Evolutionary conservation across 306 rosid genomes (phyloP), one percentile per base, ranked within the genome.

Genomic region (Comarum palustre): DNA sequence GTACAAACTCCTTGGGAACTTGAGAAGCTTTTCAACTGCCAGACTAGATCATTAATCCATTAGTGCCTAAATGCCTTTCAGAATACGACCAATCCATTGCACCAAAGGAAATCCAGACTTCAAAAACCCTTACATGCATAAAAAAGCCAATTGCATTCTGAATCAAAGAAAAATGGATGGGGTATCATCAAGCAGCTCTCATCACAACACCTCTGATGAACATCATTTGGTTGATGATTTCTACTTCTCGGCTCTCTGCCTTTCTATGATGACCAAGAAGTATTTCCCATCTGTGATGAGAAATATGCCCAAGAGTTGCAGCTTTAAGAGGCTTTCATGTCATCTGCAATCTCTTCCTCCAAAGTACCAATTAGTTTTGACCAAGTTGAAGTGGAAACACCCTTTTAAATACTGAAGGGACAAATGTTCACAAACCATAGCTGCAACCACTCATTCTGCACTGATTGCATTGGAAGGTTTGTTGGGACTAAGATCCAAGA

Each of bases 241-340:
- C 73, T 88, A 88, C 84, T 86, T 88, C 42, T 78, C 84, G 58
- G 91, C 84, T 16, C 85, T 88, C 19, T 29, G 58, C 90, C 84
- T 16, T 84, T 88, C 19, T 29, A 32, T 22, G 90, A 86, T 43
- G 77, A 61, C 6, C 78, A 81, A 8, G 79, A 84, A n/a, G 22
- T 80, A 27, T 83, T 84, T 50, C 93, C 88, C 34, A 78, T 90
- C 60, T 87, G 90, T 0, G 91, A 89, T 61, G 91, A 84, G 73
- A 84, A 72, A 63, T 89, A 85, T 43, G 97, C 93, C 2, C 74
- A 80, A 31, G 84, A 82, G 42, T 43, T 87, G 25, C 83, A 84
- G 10, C 82, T 89, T 13, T 93, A 89, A 66, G 97, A 87, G 43
- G 87, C 82, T 4, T 81, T 89, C 1, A 55, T 83, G 66, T 86